Evolutionary conservation across 352 stramenopile species (phyloP), one percentile per base, ranked within the genome.

Genomic region (Blastocystis sp.): DNA sequence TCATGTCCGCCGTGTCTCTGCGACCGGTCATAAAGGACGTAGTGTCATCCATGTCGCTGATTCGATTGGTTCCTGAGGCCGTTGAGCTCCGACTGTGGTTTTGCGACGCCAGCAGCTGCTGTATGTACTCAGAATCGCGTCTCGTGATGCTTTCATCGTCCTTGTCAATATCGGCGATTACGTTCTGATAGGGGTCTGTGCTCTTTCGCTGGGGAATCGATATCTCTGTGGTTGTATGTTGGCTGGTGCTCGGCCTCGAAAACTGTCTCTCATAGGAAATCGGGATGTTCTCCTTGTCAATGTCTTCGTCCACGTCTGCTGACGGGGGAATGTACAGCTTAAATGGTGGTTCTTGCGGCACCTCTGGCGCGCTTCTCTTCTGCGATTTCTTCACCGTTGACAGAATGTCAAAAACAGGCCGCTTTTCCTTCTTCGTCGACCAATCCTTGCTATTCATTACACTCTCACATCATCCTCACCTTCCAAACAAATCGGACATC

Each of bases 371-470:
- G 14, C 42, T 21, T 42, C 71, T 45, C 43, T 81, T 81, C 28
- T 81, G 71, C 17, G 71, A 81, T 38, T 81, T 81, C 28, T 81
- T 81, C 28, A 81, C 71, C 7, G 71, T 81, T 42, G 71, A 81
- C 57, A 81, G 43, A 42, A 81, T 81, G 45, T 81, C 71, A 10
- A 81, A 81, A 52, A 81, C 52, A 6, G 71, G 71, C 54, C 24
- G 43, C 10, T 45, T 81, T 28, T 81, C 71, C 24, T 81, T 45
- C 21, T 64, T 63, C 6, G n/a, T 81, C 43, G 71, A 40, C 71
- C 71, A 81, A 42, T 81, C 71, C 28, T 81, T 81, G 71, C 71
- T 81, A 65, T 21, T 34, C 24, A 24, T 24, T 24, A 81, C 28
- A n/a, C 19, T 24, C 64, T 17, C 19, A 34, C 71, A 34, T 7